Evolutionary conservation across 768 basidiomycete species (phyloP).

Genomic region (Lactarius hatsudake): DNA sequence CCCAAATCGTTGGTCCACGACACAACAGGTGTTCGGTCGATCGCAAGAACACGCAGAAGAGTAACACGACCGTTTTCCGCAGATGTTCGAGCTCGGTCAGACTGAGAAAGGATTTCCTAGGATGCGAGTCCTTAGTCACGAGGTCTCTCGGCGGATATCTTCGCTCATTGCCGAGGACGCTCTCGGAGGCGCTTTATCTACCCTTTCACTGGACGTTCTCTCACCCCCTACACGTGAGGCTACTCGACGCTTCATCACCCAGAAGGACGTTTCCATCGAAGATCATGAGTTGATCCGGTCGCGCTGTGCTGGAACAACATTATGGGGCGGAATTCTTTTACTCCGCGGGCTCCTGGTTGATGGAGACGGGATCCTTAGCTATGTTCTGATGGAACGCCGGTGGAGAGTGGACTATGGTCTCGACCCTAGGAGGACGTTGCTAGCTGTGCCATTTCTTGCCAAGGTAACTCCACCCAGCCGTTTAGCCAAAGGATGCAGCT

Average conservation of each 20-base stretch:
- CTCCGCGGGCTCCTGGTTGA: slow-evolving; percentile 44
- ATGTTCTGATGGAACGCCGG: slow-evolving; percentile 38
- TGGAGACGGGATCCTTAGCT: slow-evolving; percentile 37
- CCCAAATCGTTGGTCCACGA: slow-evolving; percentile 44
- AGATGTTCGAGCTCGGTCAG: slow-evolving; percentile 3
- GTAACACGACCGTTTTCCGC: not conserved
- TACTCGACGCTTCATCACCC: slow-evolving; percentile 3
- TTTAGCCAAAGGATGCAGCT: not conserved
- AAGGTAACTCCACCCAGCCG: slow-evolving; percentile 27
- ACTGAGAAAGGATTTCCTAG: slow-evolving; percentile 5
- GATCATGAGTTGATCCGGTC: not conserved
- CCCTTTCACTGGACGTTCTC: not conserved
- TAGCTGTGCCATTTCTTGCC: slow-evolving; percentile 52
- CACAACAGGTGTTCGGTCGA: slow-evolving; percentile 40
- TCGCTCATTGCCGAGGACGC: slow-evolving; percentile 5
- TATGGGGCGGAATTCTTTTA: slow-evolving; percentile 42
- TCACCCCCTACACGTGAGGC: not conserved
- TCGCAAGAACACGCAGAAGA: slow-evolving; percentile 25
- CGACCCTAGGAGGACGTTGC: slow-evolving; percentile 40
- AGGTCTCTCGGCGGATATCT: not conserved
- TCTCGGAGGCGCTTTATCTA: not conserved
- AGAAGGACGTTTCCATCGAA: not conserved
- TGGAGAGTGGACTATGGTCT: slow-evolving; percentile 55
- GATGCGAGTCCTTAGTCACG: not conserved
- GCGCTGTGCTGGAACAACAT: slow-evolving; percentile 4